These are phyloP conservation scores for Amanita muscaria DNA, from an alignment of 768 basidiomycete genomes.

Conservation along the genomic window DNA sequence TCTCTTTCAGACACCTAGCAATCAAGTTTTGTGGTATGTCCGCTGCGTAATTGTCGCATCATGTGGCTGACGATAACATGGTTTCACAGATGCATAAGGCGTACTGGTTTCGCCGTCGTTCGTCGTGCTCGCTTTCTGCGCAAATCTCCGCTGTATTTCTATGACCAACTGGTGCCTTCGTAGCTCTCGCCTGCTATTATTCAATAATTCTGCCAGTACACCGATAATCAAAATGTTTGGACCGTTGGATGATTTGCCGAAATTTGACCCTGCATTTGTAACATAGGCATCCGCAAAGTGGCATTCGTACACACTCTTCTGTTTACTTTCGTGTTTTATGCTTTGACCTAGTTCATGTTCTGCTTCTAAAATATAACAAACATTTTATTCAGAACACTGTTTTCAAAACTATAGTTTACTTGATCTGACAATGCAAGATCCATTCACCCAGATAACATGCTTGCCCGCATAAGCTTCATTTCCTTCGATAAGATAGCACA, in stretches of 20 bases:
- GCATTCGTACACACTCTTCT: background rate
- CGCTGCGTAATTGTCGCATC: background rate
- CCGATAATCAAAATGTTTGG: background rate
- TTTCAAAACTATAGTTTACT: too few relatives aligned
- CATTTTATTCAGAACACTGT: conserved; percentile 2
- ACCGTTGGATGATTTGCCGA: background rate
- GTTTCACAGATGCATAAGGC: background rate
- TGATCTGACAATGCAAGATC: too few relatives aligned
- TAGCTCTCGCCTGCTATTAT: background rate
- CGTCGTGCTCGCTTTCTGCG: background rate
- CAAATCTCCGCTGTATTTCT: conserved; percentile 1
- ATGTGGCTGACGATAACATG: background rate
- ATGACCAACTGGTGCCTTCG: background rate
- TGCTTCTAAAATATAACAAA: conserved; percentile 2
- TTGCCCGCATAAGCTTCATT: too few relatives aligned
- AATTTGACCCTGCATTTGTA: conserved; percentile 4
- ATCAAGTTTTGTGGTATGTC: background rate
- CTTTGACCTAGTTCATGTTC: background rate
- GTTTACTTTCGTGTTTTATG: background rate
- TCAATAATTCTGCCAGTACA: background rate
- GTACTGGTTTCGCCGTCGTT: background rate
- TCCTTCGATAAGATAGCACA: too few relatives aligned
- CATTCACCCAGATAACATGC: too few relatives aligned
- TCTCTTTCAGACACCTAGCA: conserved; percentile 11
- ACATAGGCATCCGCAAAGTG: background rate